These are phyloP conservation scores for Cnidoscolus chayamansa DNA, from an alignment of 441 rosid species.

Conservation along the genomic window DNA sequence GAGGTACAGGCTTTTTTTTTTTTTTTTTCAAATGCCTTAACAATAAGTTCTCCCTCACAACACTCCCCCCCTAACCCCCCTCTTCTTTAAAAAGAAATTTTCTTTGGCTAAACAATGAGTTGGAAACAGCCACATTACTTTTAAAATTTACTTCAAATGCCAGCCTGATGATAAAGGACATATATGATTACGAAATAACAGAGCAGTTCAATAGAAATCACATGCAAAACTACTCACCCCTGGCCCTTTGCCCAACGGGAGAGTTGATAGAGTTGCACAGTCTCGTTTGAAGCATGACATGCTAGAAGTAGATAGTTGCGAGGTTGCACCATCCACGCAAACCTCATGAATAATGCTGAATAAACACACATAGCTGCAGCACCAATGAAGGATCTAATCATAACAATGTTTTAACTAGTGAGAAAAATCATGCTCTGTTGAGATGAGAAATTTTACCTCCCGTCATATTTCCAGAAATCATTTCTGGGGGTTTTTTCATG, in stretches of 20 bases:
- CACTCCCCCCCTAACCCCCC: too few species aligned
- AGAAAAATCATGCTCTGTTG: background rate
- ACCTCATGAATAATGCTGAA: slow-evolving; percentile 86
- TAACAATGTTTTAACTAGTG: slow-evolving; percentile 1
- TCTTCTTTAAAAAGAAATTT: too few species aligned
- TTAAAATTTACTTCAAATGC: background rate
- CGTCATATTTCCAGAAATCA: slow-evolving; percentile 94
- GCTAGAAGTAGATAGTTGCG: slow-evolving; percentile 88
- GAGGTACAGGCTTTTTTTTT: background rate
- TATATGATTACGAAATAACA: background rate
- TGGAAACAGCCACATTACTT: background rate
- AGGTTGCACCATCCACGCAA: slow-evolving; percentile 98
- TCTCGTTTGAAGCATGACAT: slow-evolving; percentile 92
- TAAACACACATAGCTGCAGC: slow-evolving; percentile 75
- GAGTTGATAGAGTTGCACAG: slow-evolving; percentile 85
- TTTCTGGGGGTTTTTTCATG: slow-evolving; percentile 88
- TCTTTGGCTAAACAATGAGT: background rate
- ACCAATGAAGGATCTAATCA: slow-evolving; percentile 14
- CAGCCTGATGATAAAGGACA: background rate
- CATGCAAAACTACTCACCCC: slow-evolving; percentile 51
- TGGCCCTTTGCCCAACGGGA: slow-evolving; percentile 82
- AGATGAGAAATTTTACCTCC: slow-evolving; percentile 41
- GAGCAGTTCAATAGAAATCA: background rate
- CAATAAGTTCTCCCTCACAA: too few species aligned
- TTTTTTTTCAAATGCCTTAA: background rate